Conservation (phyloP, 352 stramenopile genomes). For the Phytophthora ramorum region DNA sequence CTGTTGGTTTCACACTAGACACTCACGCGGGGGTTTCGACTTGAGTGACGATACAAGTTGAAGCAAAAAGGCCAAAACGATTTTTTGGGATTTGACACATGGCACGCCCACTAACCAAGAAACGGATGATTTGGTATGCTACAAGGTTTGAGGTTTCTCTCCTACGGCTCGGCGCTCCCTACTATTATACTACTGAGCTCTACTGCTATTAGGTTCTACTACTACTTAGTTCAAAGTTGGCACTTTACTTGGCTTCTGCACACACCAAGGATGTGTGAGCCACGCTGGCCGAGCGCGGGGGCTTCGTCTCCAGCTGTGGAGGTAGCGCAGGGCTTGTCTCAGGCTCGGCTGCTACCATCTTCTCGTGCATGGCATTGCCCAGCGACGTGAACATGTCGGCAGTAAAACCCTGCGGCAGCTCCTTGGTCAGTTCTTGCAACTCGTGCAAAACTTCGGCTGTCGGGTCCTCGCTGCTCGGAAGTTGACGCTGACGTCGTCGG, state of each 20-base stretch:
- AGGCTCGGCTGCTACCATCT: constrained; percentile 21
- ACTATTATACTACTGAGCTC: neutral
- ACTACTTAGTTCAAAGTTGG: constrained; percentile 17
- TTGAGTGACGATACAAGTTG: constrained; percentile 25
- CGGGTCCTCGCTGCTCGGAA: constrained; percentile 27
- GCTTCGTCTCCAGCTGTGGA: constrained; percentile 24
- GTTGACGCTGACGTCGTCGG: constrained; percentile 20
- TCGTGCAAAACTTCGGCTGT: constrained; percentile 41
- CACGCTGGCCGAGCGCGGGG: neutral
- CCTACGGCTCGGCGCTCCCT: constrained; percentile 1
- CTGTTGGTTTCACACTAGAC: constrained; percentile 30
- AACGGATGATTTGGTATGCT: constrained; percentile 30
- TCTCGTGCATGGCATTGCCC: constrained; percentile 57
- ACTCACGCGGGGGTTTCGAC: constrained; percentile 7
- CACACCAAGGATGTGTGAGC: neutral
- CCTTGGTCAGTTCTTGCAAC: constrained; percentile 46
- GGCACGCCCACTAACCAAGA: neutral
- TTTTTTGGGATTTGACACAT: constrained; percentile 27
- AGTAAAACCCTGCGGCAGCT: constrained; percentile 61
- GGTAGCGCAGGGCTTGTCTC: constrained; percentile 10
- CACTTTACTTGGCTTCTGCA: constrained; percentile 19
- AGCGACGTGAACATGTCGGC: constrained; percentile 69
- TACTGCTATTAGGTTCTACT: constrained; percentile 18
- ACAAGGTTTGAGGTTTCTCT: constrained; percentile 14
- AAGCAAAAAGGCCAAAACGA: constrained; percentile 23